These are phyloP conservation scores for Wallacemonas sp. DNA, from an alignment of 208 protist genomes.

Conservation along the genomic window DNA sequence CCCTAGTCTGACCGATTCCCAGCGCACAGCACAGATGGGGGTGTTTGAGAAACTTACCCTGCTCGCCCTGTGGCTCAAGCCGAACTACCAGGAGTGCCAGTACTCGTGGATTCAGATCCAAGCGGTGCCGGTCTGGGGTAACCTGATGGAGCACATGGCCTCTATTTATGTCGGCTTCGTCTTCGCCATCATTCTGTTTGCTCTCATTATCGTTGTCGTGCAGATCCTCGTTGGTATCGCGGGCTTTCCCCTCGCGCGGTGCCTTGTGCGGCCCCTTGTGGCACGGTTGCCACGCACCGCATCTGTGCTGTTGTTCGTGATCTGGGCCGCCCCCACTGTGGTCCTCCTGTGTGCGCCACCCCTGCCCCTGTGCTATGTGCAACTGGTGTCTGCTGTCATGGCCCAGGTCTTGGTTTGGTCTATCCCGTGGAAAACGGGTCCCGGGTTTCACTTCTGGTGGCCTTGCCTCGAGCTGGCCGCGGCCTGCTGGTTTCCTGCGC, in stretches of 20 bases:
- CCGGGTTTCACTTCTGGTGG: slow-evolving; percentile 38
- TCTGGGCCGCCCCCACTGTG: slow-evolving; percentile 48
- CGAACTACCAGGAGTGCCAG: slow-evolving; percentile 54
- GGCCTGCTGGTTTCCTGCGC: slow-evolving; percentile 34
- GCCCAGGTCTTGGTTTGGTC: slow-evolving; percentile 32
- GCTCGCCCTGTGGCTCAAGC: slow-evolving; percentile 49
- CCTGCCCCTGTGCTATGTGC: slow-evolving; percentile 48
- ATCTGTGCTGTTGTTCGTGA: slow-evolving; percentile 14
- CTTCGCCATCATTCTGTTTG: slow-evolving; percentile 29
- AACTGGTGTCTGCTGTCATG: slow-evolving; percentile 29
- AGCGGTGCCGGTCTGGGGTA: slow-evolving; percentile 37
- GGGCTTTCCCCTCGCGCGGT: slow-evolving; percentile 20
- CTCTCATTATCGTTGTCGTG: slow-evolving; percentile 24
- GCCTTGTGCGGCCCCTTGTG: slow-evolving; percentile 27
- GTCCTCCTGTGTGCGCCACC: slow-evolving; percentile 31
- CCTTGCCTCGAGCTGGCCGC: slow-evolving; percentile 23
- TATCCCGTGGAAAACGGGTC: slow-evolving; percentile 32
- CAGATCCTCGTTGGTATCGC: slow-evolving; percentile 16
- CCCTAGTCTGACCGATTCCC: slow-evolving; percentile 35
- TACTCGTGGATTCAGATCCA: slow-evolving; percentile 74
- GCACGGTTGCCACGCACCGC: slow-evolving; percentile 11
- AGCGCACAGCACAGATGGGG: slow-evolving; percentile 61
- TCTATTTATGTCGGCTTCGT: slow-evolving; percentile 48
- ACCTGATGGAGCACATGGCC: slow-evolving; percentile 51
- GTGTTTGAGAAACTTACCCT: slow-evolving; percentile 53